phyloP scores from a whole-genome alignment of 2,329 filamentous ascomycete genomes.

The Epichloe hybrida region DNA sequence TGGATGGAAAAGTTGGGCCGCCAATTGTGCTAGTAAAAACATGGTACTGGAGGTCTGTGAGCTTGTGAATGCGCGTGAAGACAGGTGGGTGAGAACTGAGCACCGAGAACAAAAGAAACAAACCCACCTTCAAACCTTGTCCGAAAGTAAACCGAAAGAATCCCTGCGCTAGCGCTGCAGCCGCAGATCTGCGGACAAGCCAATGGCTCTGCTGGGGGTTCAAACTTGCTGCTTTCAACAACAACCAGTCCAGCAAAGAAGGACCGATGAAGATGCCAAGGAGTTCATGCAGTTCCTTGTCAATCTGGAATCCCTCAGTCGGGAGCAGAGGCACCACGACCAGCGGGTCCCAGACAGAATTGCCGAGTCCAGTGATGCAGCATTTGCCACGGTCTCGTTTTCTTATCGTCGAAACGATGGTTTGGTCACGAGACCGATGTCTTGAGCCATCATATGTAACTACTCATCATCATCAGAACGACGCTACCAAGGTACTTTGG shows the following conservation, averaged over 20 bases:
- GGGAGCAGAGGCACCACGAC: not conserved
- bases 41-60: not conserved
- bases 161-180: constrained; percentile 7
- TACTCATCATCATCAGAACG: too few species aligned
- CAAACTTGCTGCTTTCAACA: not conserved
- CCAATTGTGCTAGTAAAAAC: not conserved
- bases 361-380: constrained; percentile 1
- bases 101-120: not conserved
- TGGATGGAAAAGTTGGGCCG: not conserved
- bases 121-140: not conserved
- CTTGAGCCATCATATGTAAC: too few species aligned
- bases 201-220: constrained; percentile 7
- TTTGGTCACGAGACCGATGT: too few species aligned
- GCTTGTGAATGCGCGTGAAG: not conserved
- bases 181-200: constrained; percentile 12
- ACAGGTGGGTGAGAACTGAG: too few species aligned
- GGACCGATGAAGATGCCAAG: not conserved
- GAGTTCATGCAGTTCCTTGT: not conserved
- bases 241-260: not conserved
- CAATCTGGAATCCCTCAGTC: not conserved
- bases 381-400: not conserved
- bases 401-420: too few species aligned
- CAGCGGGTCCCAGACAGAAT: constrained; percentile 3
- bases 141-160: constrained; percentile 5
- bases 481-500: too few species aligned